Conservation (phyloP, 2,329 filamentous ascomycete species). For the Alternaria solani region DNA sequence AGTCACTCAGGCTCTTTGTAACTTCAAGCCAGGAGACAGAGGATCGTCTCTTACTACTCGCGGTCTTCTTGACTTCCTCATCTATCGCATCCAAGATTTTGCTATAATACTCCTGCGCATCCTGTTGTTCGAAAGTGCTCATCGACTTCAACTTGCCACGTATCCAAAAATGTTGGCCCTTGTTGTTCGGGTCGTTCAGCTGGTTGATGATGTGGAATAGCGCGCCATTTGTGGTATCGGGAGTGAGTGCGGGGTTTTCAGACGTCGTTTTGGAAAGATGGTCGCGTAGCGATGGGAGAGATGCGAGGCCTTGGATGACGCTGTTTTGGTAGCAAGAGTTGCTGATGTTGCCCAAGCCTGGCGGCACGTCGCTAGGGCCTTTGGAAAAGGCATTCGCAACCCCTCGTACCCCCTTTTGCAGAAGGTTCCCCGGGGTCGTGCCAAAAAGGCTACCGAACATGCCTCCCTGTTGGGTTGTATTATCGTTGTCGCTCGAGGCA, state of each 20-base stretch:
- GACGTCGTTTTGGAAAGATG: slow-evolving; percentile 62
- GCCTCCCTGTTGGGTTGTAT: slow-evolving; percentile 32
- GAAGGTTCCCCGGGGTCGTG: slow-evolving; percentile 47
- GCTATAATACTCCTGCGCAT: slow-evolving; percentile 96
- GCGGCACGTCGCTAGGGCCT: slow-evolving; percentile 47
- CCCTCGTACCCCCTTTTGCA: slow-evolving; percentile 48
- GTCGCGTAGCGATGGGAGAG: slow-evolving; percentile 72
- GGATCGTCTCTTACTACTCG: slow-evolving; percentile 54
- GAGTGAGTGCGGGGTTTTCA: slow-evolving; percentile 47
- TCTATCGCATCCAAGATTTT: slow-evolving; percentile 87
- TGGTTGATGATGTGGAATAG: slow-evolving; percentile 73
- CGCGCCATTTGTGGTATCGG: slow-evolving; percentile 59
- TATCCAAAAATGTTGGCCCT: slow-evolving; percentile 82
- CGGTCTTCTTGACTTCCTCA: slow-evolving; percentile 68
- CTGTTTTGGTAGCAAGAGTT: slow-evolving; percentile 99
- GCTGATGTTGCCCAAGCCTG: slow-evolving; percentile 86
- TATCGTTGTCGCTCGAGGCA: slow-evolving; percentile 28
- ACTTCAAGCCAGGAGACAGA: slow-evolving; percentile 43
- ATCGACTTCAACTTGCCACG: slow-evolving; percentile 84
- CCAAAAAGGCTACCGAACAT: slow-evolving; percentile 48
- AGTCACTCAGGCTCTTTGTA: slow-evolving; percentile 33
- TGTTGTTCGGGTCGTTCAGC: slow-evolving; percentile 73
- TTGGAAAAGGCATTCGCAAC: slow-evolving; percentile 49
- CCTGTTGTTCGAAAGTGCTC: slow-evolving; percentile 95
- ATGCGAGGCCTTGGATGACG: slow-evolving; percentile 80